Base-by-base conservation (phyloP, 805 yeast species). In the Saturnispora besseyi region DNA sequence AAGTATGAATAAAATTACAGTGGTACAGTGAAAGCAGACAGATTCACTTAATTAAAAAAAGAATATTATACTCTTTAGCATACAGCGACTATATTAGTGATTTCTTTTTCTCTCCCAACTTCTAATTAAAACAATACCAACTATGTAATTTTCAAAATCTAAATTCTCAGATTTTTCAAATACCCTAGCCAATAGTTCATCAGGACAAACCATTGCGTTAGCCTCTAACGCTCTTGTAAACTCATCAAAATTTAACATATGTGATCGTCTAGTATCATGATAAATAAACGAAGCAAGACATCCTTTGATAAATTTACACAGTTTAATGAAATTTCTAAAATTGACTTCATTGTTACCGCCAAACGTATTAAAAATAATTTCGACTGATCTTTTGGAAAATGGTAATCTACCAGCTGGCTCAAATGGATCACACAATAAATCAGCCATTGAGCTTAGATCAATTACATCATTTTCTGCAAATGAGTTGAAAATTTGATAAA, bases 221-320 rank as follows among this genome's bases (percentile, higher is more conserved):
- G 56, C 51, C 21, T 44, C 41, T 26, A 65, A 54, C 5, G 67
- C 63, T 43, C 50, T 53, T n/a, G 46, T 45, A 34, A 65, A 65
- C 46, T 65, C 69, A 3, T 55, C 52, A 15, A 60, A 55, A 28
- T 60, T 62, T 28, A 65, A 50, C 28, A 49, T 48, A 38, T 60
- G 59, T 12, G 50, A 32, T n/a, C 24, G 44, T 8, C 6, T 31
- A 2, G 48, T 49, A 50, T 65, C 68, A 49, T 63, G 61, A 51
- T 53, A 59, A 22, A 55, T 56, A 50, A 65, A 65, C 12, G 65
- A 62, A 3, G 55, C 59, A 46, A 53, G 59, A 51, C 67, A 65
- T 3, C 67, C 67, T 48, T 64, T 61, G 21, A 64, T 32, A 46
- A 65, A 65, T n/a, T 48, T 51, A 42, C 62, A 57, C 46, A 65